A percentile compares a stretch with the other conserved stretches of the same genome.
phyloP scores from a whole-genome alignment of 257 asterid genomes.

The Gentiana macrophylla region DNA sequence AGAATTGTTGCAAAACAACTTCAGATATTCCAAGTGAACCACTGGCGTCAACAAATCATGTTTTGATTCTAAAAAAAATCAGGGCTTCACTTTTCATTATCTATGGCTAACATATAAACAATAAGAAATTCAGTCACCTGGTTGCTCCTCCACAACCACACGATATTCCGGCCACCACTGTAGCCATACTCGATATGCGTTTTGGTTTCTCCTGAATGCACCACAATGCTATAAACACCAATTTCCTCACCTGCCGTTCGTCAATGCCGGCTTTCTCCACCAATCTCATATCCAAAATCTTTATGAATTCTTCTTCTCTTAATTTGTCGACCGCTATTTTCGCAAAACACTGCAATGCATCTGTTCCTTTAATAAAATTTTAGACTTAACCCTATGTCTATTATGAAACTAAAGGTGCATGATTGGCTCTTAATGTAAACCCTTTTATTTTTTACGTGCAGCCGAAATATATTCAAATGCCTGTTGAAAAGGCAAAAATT shows the following conservation, averaged over 20 bases:
- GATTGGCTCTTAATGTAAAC: no score
- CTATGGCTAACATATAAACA: constrained; percentile 33
- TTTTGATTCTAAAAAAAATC: constrained; percentile 6
- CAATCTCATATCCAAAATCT: constrained; percentile 51
- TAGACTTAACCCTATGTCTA: no score
- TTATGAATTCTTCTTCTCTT: constrained; percentile 47
- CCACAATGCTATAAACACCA: constrained; percentile 54
- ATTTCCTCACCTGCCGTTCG: constrained; percentile 33
- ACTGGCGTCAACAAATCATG: constrained; percentile 8
- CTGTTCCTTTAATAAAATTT: no score
- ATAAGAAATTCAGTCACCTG: constrained; percentile 34
- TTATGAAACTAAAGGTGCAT: no score
- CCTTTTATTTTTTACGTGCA: constrained; percentile 21
- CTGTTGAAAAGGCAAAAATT: constrained; percentile 63
- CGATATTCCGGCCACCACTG: constrained; percentile 69
- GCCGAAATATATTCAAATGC: constrained; percentile 64
- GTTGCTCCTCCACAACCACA: constrained; percentile 38
- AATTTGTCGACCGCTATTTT: constrained; percentile 47
- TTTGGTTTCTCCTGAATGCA: constrained; percentile 66
- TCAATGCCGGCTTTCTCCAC: constrained; percentile 16
- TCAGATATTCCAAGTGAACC: constrained; percentile 33
- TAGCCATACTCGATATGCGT: constrained; percentile 54
- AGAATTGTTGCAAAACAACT: no score
- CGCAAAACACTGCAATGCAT: constrained; percentile 28
- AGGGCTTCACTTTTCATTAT: constrained; percentile 8